A percentile compares a stretch with the other conserved stretches of the same genome.
phyloP scores from a whole-genome alignment of 257 asterid species.

The Salvia miltiorrhiza region DNA sequence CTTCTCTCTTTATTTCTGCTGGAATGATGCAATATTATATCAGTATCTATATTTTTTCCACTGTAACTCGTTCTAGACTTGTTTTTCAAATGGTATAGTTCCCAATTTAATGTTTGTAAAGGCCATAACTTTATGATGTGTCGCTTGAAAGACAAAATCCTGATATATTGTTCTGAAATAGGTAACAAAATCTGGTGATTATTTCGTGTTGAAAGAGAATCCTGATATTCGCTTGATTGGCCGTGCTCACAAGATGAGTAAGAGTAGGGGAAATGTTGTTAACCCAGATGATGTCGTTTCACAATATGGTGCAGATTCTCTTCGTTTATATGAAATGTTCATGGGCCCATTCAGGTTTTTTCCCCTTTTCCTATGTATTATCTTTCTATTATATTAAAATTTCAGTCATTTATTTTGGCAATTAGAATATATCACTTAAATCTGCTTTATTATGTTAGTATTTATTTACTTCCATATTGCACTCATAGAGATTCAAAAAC shows the following conservation, averaged over 20 bases:
- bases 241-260: conserved; percentile 96
- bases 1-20: background rate
- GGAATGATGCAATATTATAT: background rate
- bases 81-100: background rate
- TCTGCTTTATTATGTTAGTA: background rate
- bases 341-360: conserved; percentile 96
- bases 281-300: conserved; percentile 95
- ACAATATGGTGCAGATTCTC: conserved; percentile 95
- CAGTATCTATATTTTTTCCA: background rate
- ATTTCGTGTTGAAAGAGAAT: conserved; percentile 76
- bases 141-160: too few relatives aligned
- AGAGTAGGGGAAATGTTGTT: conserved; percentile 93
- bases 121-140: background rate
- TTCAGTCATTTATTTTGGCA: background rate
- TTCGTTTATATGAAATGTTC: conserved; percentile 97
- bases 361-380: conserved; percentile 6
- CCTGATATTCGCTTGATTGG: conserved; percentile 65
- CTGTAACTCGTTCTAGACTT: background rate
- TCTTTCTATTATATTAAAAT: conserved; percentile 1
- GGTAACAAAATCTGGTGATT: conserved; percentile 81
- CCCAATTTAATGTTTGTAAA: background rate
- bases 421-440: background rate
- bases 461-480: conserved; percentile 16
- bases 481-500: conserved; percentile 82
- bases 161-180: conserved; percentile 35